Conservation (phyloP, 257 asterid species). For the Salvia hispanica region DNA sequence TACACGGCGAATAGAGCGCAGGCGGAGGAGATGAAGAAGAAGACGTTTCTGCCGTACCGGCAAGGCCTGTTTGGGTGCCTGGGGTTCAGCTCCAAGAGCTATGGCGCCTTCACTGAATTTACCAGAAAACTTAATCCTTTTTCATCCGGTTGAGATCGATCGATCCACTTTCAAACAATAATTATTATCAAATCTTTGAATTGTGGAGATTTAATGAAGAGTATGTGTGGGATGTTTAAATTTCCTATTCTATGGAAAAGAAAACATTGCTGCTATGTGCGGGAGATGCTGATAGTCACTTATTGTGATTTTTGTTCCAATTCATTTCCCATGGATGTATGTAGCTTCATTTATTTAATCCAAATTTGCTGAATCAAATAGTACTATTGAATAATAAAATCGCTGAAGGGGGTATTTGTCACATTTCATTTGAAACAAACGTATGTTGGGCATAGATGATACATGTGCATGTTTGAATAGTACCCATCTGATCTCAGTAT, state of each 20-base stretch:
- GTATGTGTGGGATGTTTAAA: constrained; percentile 7
- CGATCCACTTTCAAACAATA: background rate
- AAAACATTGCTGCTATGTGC: constrained; percentile 5
- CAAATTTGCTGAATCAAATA: too few species aligned
- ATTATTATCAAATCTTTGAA: background rate
- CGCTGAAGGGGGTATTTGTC: too few species aligned
- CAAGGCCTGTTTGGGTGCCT: constrained; percentile 90
- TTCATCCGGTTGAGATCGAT: constrained; percentile 60
- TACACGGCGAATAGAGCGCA: constrained; percentile 87
- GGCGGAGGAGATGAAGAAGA: constrained; percentile 97
- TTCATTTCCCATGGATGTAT: constrained; percentile 16
- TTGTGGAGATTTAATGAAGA: constrained; percentile 26
- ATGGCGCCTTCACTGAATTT: constrained; percentile 84
- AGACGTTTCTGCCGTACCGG: constrained; percentile 88
- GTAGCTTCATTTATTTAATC: too few species aligned
- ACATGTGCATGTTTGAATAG: too few species aligned
- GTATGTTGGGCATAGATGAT: too few species aligned
- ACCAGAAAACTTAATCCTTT: constrained; percentile 83
- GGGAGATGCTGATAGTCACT: constrained; percentile 31
- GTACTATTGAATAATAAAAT: too few species aligned
- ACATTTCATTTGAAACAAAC: too few species aligned
- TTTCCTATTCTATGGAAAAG: background rate
- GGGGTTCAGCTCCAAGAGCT: constrained; percentile 90
- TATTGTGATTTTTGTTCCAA: constrained; percentile 20
- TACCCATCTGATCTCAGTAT: too few species aligned